phyloP scores from a whole-genome alignment of 805 yeast species.

The Schwanniomyces sp. region DNA sequence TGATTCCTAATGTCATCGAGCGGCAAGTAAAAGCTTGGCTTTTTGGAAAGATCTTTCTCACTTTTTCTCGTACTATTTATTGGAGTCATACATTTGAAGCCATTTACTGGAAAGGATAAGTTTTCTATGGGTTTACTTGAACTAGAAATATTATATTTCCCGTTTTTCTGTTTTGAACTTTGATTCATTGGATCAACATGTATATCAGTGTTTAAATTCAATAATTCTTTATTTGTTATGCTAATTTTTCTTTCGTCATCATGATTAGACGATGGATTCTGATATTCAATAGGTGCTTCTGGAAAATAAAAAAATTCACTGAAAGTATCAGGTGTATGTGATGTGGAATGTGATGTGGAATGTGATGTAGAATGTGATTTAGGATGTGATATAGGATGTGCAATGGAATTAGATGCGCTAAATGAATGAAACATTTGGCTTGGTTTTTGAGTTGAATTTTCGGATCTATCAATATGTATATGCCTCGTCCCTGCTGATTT shows the following conservation, averaged over 20 bases:
- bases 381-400: no score
- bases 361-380: no score
- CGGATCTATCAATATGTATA: not conserved
- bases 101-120: no score
- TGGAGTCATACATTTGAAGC: not conserved
- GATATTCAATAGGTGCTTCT: not conserved
- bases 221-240: not conserved
- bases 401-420: not conserved
- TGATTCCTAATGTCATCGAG: constrained; percentile 21
- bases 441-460: not conserved
- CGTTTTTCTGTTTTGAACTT: not conserved
- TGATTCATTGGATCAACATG: not conserved
- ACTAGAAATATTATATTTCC: not conserved
- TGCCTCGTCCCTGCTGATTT: not conserved
- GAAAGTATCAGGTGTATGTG: constrained; percentile 3
- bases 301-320: constrained; percentile 4
- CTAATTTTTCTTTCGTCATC: not conserved
- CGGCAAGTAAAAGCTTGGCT: constrained; percentile 27
- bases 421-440: not conserved
- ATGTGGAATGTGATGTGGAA: not conserved
- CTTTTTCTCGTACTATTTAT: constrained; percentile 1
- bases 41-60: constrained; percentile 9
- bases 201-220: not conserved
- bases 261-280: not conserved
- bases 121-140: constrained; percentile 1